Conservation (phyloP, 2,329 filamentous ascomycete species). For the Colletotrichum kahawae region DNA sequence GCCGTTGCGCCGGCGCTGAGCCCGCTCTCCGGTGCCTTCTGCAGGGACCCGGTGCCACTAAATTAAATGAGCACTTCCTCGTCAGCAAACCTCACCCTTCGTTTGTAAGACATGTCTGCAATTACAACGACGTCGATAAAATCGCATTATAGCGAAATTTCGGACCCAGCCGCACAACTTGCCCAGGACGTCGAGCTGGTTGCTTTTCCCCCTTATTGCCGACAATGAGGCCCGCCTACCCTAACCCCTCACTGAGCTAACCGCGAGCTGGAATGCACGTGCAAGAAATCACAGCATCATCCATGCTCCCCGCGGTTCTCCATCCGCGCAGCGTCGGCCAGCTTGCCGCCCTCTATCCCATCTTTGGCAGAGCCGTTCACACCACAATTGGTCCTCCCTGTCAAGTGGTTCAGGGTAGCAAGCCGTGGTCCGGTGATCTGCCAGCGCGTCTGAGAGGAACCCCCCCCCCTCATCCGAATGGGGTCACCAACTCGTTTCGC, state of each 20-base stretch:
- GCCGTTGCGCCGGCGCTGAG: slow-evolving; percentile 2
- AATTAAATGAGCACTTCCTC: not conserved
- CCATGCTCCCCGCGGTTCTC: not conserved
- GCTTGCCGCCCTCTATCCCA: not conserved
- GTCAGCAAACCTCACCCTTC: not conserved
- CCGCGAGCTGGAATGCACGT: not conserved
- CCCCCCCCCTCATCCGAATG: slow-evolving; percentile 4
- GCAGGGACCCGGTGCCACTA: not conserved
- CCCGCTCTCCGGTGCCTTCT: not conserved
- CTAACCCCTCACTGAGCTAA: not conserved
- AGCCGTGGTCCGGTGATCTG: not conserved
- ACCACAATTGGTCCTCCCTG: not conserved
- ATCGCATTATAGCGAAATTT: not conserved
- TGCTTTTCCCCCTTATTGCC: not conserved
- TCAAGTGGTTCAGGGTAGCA: not conserved
- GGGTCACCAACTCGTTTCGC: slow-evolving; percentile 7
- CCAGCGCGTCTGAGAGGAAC: not conserved
- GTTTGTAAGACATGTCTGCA: not conserved
- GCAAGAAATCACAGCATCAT: slow-evolving; percentile 6
- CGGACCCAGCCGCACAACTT: not conserved
- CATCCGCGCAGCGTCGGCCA: not conserved
- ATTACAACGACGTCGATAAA: not conserved
- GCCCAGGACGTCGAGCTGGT: not conserved
- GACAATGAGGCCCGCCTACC: not conserved
- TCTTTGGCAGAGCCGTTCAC: not conserved